These are phyloP conservation scores for Saccharomycopsis hybrid DNA, from an alignment of 1,139 yeast genomes.

Conservation along the genomic window DNA sequence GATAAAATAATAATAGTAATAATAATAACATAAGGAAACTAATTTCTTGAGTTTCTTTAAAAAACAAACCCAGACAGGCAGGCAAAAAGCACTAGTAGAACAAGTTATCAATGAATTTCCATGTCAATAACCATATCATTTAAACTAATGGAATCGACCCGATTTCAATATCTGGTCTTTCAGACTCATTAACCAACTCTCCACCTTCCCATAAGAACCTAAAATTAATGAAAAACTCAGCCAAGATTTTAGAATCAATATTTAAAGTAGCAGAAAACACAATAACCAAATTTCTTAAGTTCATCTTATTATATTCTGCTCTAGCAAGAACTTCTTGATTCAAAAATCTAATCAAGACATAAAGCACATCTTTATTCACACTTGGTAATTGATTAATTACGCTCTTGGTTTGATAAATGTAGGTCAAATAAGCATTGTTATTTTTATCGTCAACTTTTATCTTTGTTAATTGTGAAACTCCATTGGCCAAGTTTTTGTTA, in stretches of 20 bases:
- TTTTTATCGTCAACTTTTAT: slow-evolving; percentile 12
- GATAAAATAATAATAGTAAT: no score
- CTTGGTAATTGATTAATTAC: slow-evolving; percentile 34
- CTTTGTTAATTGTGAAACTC: slow-evolving; percentile 11
- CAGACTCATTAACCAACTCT: slow-evolving; percentile 31
- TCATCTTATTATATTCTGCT: slow-evolving; percentile 74
- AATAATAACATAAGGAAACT: no score
- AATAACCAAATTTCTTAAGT: slow-evolving; percentile 66
- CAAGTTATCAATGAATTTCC: no score
- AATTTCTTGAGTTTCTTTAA: no score
- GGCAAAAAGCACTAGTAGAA: no score
- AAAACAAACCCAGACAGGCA: no score
- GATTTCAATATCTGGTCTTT: slow-evolving; percentile 31
- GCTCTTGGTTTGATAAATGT: slow-evolving; percentile 18
- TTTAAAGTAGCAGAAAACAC: slow-evolving; percentile 83
- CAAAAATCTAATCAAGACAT: slow-evolving; percentile 61
- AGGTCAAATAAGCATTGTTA: slow-evolving; percentile 16
- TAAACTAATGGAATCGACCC: slow-evolving; percentile 28
- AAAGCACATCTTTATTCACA: slow-evolving; percentile 56
- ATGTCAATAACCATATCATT: no score
- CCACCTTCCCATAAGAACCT: slow-evolving; percentile 55
- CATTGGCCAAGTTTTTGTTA: slow-evolving; percentile 22
- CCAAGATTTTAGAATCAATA: slow-evolving; percentile 59
- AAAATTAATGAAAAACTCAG: slow-evolving; percentile 58
- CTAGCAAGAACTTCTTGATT: slow-evolving; percentile 53